A percentile compares a stretch with the other conserved stretches of the same genome.
Conservation (phyloP, 495 filamentous ascomycete genomes). For the Penicillium herquei region DNA sequence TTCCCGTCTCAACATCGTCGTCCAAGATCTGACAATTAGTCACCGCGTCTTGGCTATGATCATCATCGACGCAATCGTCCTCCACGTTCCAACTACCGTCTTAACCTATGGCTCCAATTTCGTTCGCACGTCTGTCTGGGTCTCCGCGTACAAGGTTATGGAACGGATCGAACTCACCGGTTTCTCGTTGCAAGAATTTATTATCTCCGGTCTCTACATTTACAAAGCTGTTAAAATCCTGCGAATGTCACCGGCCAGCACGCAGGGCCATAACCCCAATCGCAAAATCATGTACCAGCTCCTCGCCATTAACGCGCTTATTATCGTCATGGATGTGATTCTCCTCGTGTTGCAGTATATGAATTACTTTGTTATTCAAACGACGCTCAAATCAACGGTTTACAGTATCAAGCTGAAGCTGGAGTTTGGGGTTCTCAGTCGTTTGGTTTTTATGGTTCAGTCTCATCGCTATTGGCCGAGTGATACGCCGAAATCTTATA, state of each 20-base stretch:
- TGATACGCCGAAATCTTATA: background rate
- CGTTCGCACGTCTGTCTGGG: constrained; percentile 18
- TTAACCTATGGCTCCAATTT: constrained; percentile 36
- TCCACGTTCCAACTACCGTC: constrained; percentile 40
- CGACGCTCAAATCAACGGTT: constrained; percentile 12
- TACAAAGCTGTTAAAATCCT: constrained; percentile 40
- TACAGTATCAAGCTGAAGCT: constrained; percentile 22
- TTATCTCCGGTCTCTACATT: constrained; percentile 51
- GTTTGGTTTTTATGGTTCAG: constrained; percentile 18
- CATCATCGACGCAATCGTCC: constrained; percentile 33
- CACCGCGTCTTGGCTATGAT: constrained; percentile 34
- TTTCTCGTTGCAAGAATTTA: constrained; percentile 48
- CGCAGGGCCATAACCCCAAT: constrained; percentile 20
- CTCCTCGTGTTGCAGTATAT: constrained; percentile 12
- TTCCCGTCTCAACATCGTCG: constrained; percentile 36
- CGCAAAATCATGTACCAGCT: constrained; percentile 34
- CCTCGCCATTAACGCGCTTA: constrained; percentile 38
- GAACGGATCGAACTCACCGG: constrained; percentile 46
- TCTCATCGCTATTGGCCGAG: constrained; percentile 13
- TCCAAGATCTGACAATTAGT: constrained; percentile 27
- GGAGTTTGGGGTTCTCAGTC: constrained; percentile 16
- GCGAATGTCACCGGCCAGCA: constrained; percentile 24
- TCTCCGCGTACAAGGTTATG: constrained; percentile 37
- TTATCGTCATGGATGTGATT: constrained; percentile 34
- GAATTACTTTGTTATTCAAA: constrained; percentile 12